Percentiles rank a stretch among this genome's conserved stretches.
These are phyloP conservation scores for Pterocarpus macrocarpus DNA, from an alignment of 306 rosid genomes.

Conservation along the genomic window DNA sequence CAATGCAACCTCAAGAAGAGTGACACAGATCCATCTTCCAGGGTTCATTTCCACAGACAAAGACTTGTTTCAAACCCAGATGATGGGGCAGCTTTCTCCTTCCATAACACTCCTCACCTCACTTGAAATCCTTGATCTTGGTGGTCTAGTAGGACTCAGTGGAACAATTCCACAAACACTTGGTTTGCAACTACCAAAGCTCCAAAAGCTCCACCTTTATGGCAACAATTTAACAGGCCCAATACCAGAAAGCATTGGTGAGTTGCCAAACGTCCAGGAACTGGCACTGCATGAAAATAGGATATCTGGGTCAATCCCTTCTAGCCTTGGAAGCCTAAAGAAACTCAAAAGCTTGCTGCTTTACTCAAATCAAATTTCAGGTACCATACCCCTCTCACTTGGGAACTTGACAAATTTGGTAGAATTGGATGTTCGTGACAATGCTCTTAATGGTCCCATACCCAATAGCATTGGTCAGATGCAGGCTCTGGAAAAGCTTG, in stretches of 20 bases:
- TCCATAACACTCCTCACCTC: constrained; percentile 66
- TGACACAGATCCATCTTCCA: constrained; percentile 62
- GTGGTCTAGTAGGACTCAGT: constrained; percentile 64
- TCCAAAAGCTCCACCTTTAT: constrained; percentile 62
- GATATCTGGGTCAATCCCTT: constrained; percentile 65
- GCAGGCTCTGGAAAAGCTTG: constrained; percentile 60
- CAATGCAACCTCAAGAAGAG: constrained; percentile 58
- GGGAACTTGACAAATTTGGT: constrained; percentile 59
- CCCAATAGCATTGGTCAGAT: constrained; percentile 59
- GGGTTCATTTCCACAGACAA: constrained; percentile 55
- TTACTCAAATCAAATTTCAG: constrained; percentile 61
- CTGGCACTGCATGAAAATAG: constrained; percentile 62
- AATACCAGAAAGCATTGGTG: constrained; percentile 71
- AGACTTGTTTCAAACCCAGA: constrained; percentile 58
- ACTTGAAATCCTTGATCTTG: constrained; percentile 69
- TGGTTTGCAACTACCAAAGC: constrained; percentile 60
- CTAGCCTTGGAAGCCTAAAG: constrained; percentile 58
- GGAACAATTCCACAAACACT: constrained; percentile 65
- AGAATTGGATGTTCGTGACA: constrained; percentile 60
- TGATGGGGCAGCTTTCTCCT: constrained; percentile 63
- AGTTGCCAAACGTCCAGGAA: constrained; percentile 67
- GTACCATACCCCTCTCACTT: constrained; percentile 57
- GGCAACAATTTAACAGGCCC: constrained; percentile 73
- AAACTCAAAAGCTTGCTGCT: constrained; percentile 53
- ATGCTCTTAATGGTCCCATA: constrained; percentile 56